Conservation (phyloP, 768 basidiomycete species). For the Suillus placidus region DNA sequence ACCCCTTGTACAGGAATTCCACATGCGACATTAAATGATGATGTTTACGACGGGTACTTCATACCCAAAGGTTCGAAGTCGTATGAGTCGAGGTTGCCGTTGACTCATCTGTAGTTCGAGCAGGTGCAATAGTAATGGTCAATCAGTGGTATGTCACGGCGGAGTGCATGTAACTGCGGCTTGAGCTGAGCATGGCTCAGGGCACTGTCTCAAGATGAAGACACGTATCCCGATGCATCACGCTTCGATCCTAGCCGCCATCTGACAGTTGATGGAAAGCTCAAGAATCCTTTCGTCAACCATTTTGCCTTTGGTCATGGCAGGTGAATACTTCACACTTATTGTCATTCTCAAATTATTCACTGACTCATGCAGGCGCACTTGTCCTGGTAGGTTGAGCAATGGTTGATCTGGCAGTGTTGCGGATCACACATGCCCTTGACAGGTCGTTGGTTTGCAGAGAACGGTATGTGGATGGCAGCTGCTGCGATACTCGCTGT, state of each 20-base stretch:
- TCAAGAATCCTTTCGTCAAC: not conserved
- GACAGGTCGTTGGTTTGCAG: conserved; percentile 10
- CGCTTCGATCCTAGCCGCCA: conserved; percentile 4
- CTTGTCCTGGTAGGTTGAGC: not conserved
- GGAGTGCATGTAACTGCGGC: too few relatives aligned
- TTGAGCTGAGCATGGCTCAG: not conserved
- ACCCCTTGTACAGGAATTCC: conserved; percentile 20
- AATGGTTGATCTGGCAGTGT: not conserved
- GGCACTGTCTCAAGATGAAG: conserved; percentile 9
- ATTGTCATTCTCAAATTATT: not conserved
- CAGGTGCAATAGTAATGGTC: not conserved
- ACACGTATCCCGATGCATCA: not conserved
- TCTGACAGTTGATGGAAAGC: conserved; percentile 1
- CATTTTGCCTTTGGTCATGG: conserved; percentile 2
- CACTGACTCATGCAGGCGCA: not conserved
- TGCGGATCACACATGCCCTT: not conserved
- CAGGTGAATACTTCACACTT: not conserved
- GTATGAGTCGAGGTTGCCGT: not conserved
- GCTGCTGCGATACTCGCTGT: not conserved
- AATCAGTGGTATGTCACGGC: conserved; percentile 4
- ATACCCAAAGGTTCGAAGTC: conserved; percentile 52
- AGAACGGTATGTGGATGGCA: not conserved
- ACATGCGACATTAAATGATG: conserved; percentile 35
- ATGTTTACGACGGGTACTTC: conserved; percentile 43
- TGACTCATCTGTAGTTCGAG: not conserved